A percentile compares a stretch with the other conserved stretches of the same genome.
Evolutionary conservation across 768 basidiomycete genomes (phyloP).

Genomic region (Trametes sanguinea): DNA sequence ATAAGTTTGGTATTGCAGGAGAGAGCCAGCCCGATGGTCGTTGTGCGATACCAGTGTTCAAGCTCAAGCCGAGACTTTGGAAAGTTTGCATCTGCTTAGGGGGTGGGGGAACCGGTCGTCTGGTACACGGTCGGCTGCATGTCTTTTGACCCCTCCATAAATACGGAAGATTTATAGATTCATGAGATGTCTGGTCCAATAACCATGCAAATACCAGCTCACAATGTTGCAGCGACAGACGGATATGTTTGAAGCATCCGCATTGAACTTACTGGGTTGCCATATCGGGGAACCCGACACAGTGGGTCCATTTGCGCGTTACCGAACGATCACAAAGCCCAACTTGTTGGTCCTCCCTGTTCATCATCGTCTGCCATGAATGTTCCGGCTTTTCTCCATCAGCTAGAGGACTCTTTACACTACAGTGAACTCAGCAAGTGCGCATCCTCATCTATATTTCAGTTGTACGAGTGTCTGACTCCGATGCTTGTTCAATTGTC

Average conservation of each 20-base stretch:
- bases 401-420: no score
- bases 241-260: background rate
- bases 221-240: background rate
- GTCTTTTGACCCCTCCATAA: no score
- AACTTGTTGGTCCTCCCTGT: constrained; percentile 1
- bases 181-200: no score
- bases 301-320: constrained; percentile 8
- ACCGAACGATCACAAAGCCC: background rate
- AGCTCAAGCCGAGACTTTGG: background rate
- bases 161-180: no score
- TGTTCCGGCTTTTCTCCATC: background rate
- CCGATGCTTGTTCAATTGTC: no score
- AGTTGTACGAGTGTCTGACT: no score
- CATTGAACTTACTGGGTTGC: constrained; percentile 7
- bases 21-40: background rate
- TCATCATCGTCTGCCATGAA: background rate
- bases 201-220: no score
- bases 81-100: background rate
- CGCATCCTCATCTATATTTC: no score
- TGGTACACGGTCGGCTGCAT: background rate
- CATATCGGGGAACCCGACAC: constrained; percentile 1
- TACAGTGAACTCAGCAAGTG: no score
- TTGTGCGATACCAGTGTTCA: background rate
- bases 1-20: background rate
- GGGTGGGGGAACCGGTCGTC: background rate